These are phyloP conservation scores for Diaporthe sp. DNA, from an alignment of 2,329 filamentous ascomycete species.

Conservation along the genomic window DNA sequence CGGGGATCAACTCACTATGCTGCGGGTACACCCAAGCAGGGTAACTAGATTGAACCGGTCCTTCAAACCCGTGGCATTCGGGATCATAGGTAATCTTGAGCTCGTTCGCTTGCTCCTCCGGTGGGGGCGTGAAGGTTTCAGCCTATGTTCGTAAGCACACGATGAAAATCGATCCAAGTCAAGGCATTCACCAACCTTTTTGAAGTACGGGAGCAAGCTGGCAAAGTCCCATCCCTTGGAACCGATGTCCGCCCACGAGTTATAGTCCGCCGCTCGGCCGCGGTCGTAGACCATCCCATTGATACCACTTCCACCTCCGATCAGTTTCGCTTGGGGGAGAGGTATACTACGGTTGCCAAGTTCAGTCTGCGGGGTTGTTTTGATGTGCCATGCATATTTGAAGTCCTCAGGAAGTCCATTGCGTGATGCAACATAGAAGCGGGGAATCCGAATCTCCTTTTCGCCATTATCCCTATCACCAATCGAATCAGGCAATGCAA, in stretches of 20 bases:
- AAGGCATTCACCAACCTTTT: not conserved
- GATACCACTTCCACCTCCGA: slow-evolving; percentile 20
- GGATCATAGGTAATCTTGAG: slow-evolving; percentile 3
- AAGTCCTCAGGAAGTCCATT: not conserved
- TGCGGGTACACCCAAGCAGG: not conserved
- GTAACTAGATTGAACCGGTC: not conserved
- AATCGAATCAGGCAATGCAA: not conserved
- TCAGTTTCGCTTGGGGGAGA: not conserved
- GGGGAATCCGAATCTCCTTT: not conserved
- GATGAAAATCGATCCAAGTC: not conserved
- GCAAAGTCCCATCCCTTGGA: not conserved
- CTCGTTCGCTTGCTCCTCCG: not conserved
- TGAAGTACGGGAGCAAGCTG: slow-evolving; percentile 12
- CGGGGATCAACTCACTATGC: not conserved
- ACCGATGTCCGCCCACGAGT: not conserved
- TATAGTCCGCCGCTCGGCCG: not conserved
- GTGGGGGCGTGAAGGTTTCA: slow-evolving; percentile 5
- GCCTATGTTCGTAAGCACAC: not conserved
- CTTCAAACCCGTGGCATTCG: slow-evolving; percentile 15
- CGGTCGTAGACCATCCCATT: slow-evolving; percentile 16
- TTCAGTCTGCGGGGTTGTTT: slow-evolving; percentile 4
- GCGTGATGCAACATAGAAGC: not conserved
- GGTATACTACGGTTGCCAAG: not conserved
- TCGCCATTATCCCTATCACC: not conserved
- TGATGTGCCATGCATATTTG: slow-evolving; percentile 15